These are phyloP conservation scores for Daldinia grandis DNA, from an alignment of 495 filamentous ascomycete species.

Conservation along the genomic window DNA sequence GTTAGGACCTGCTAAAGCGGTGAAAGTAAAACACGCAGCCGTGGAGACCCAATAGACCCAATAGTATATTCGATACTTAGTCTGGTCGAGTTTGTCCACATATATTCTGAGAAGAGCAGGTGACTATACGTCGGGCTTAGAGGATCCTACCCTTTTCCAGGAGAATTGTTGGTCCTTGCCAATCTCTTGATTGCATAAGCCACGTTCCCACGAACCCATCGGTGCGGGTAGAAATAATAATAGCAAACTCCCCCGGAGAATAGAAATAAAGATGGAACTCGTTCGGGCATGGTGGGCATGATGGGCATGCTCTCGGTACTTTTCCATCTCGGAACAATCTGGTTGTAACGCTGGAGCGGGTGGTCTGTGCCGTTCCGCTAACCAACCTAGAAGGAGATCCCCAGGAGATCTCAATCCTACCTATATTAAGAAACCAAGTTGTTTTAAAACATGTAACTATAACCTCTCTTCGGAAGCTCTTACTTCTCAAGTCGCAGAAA, in stretches of 20 bases:
- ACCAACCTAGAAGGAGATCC: constrained; percentile 20
- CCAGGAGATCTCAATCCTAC: constrained; percentile 1
- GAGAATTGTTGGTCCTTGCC: constrained; percentile 14
- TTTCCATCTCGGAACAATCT: constrained; percentile 22
- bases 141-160: constrained; percentile 20
- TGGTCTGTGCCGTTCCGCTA: constrained; percentile 8
- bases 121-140: constrained; percentile 14
- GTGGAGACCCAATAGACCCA: background rate
- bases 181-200: constrained; percentile 32
- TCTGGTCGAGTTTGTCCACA: background rate
- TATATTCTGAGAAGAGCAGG: constrained; percentile 25
- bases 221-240: constrained; percentile 3
- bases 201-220: constrained; percentile 26
- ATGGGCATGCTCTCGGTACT: background rate
- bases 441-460: constrained; percentile 13
- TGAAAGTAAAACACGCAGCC: constrained; percentile 23
- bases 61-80: constrained; percentile 5
- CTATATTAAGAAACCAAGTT: constrained; percentile 14
- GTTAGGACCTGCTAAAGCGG: constrained; percentile 18
- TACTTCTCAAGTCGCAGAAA: background rate
- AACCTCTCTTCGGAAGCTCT: constrained; percentile 10
- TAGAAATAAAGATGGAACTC: constrained; percentile 1
- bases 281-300: constrained; percentile 7
- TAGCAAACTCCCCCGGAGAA: background rate
- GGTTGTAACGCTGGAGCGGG: constrained; percentile 7